These are phyloP conservation scores for Aspergillus brunneoviolaceus DNA, from an alignment of 2,329 filamentous ascomycete species.

Conservation along the genomic window DNA sequence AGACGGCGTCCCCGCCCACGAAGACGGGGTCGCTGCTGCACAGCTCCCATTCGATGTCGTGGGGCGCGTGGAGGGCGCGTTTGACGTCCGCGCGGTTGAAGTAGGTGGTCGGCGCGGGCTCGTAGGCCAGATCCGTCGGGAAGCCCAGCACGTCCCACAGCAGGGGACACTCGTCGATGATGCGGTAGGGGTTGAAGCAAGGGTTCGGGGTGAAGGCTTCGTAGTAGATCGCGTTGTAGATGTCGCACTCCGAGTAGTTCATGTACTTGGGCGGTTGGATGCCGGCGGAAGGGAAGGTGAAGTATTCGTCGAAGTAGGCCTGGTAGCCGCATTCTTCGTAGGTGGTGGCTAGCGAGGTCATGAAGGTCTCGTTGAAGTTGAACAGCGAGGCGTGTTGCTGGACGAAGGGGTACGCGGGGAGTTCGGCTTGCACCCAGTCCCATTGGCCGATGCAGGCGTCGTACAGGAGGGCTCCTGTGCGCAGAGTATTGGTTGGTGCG, in stretches of 20 bases:
- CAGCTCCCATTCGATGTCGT: constrained; percentile 28
- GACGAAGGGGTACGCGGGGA: constrained; percentile 44
- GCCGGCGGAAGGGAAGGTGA: constrained; percentile 52
- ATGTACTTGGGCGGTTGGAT: constrained; percentile 59
- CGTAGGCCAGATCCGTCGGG: constrained; percentile 54
- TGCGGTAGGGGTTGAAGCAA: constrained; percentile 76
- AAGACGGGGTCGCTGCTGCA: constrained; percentile 47
- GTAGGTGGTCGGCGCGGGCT: constrained; percentile 61
- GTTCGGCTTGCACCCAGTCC: constrained; percentile 32
- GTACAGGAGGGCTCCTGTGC: constrained; percentile 61
- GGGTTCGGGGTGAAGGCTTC: constrained; percentile 64
- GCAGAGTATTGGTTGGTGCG: not conserved
- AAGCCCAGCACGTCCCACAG: constrained; percentile 69
- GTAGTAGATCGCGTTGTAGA: constrained; percentile 57
- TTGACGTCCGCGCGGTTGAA: constrained; percentile 72
- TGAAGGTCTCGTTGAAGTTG: constrained; percentile 46
- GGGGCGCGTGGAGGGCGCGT: constrained; percentile 63
- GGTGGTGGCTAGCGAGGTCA: constrained; percentile 38
- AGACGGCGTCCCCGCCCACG: constrained; percentile 31
- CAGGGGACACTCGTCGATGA: constrained; percentile 69
- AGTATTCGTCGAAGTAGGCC: constrained; percentile 48
- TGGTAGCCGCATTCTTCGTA: constrained; percentile 50
- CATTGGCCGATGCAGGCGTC: constrained; percentile 59
- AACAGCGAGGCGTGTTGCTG: constrained; percentile 41
- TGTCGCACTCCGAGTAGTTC: constrained; percentile 53